Base-by-base conservation (phyloP, 2,329 filamentous ascomycete genomes). In the Tolypocladium inflatum region DNA sequence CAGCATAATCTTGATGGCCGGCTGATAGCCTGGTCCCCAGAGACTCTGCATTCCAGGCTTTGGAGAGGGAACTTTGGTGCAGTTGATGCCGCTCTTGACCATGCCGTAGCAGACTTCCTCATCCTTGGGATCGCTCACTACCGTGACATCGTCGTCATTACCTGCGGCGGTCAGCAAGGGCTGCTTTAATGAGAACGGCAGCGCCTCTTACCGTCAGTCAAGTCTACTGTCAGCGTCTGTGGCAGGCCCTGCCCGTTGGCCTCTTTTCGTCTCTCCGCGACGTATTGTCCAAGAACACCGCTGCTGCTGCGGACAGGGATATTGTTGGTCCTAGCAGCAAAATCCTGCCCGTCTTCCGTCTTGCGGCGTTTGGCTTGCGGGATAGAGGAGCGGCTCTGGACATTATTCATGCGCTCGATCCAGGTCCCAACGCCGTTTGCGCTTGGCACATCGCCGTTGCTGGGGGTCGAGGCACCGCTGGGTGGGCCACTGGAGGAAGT, bases 61-160 rank as follows among this genome's bases (percentile, higher is more conserved):
- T 0, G 86, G 84, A 2, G 79, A 82, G 1, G 90, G 91, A 2
- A 93, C 83, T 41, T 78, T 75, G 65, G 84, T 80, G 60, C 87
- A 88, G 62, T 86, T 84, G 48, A 94, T 76, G 57, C 76, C 82
- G 2, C 85, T 81, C 57, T 90, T 85, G 23, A 95, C 73, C 73
- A 88, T 88, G 48, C 91, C 91, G 67, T 89, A 91, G 72, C 90
- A 95, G 4, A 95, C 87, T 66, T 90, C 85, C 67, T 90, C 83
- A 23, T 85, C 80, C 53, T 78, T 81, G 37, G 84, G 78, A 58
- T 89, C 81, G 48, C 80, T 78, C 17, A 85, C 71, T 41, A 85
- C 75, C 23, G 80, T 72, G 4, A 84, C 67, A 11, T 88, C 83
- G 33, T 85, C 82, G 50, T 88, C 86, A 63, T 66, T 67, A 37